A percentile compares a stretch with the other conserved stretches of the same genome.
Evolutionary conservation across 1,139 yeast species (phyloP).

Genomic region (Blastobotrys arbuscula): DNA sequence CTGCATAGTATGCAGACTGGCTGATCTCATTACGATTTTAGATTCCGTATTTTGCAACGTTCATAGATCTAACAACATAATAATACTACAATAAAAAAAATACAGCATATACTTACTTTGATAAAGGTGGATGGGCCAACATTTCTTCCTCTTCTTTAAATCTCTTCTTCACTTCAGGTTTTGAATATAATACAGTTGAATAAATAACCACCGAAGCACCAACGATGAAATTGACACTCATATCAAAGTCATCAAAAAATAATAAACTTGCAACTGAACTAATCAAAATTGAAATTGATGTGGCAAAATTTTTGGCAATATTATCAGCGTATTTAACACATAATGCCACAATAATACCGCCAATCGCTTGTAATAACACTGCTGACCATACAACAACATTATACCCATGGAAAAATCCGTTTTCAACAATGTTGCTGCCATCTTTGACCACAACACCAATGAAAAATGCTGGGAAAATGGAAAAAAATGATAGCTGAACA

Average conservation of each 20-base stretch:
- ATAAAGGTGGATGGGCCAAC: too few relatives aligned
- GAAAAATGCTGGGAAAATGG: slow-evolving; percentile 34
- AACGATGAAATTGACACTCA: slow-evolving; percentile 34
- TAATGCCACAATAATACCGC: slow-evolving; percentile 36
- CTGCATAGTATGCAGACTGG: too few relatives aligned
- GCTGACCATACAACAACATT: slow-evolving; percentile 32
- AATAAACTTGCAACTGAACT: slow-evolving; percentile 37
- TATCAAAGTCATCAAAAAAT: slow-evolving; percentile 34
- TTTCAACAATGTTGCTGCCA: slow-evolving; percentile 26
- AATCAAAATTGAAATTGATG: slow-evolving; percentile 38
- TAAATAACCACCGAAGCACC: slow-evolving; percentile 37
- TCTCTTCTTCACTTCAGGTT: too few relatives aligned
- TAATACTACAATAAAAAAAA: too few relatives aligned
- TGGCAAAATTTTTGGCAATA: slow-evolving; percentile 39
- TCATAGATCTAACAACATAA: too few relatives aligned
- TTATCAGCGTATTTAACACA: slow-evolving; percentile 38
- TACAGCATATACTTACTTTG: too few relatives aligned
- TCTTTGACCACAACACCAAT: slow-evolving; percentile 32
- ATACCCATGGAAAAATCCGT: slow-evolving; percentile 36
- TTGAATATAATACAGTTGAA: slow-evolving; percentile 36
- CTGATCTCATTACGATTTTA: too few relatives aligned
- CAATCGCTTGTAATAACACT: slow-evolving; percentile 34
- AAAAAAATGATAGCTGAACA: slow-evolving; percentile 34
- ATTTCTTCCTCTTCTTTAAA: too few relatives aligned
- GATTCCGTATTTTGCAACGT: too few relatives aligned